A percentile compares a stretch with the other conserved stretches of the same genome.
Evolutionary conservation across 1,284 basidiomycete species (phyloP).

Genomic region (Laetiporus sulphureus): DNA sequence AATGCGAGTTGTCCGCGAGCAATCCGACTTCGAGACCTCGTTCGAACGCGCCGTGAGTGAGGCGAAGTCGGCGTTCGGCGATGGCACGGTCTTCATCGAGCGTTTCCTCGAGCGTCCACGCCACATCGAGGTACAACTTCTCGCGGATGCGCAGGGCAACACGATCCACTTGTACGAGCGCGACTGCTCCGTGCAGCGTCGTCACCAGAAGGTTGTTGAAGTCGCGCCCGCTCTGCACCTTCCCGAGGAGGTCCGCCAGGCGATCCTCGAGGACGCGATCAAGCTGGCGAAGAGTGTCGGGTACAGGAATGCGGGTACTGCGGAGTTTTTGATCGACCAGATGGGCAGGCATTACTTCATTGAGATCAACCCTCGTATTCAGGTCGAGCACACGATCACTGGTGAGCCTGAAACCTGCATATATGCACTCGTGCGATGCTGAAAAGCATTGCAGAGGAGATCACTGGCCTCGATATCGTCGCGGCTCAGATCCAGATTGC

Average conservation of each 20-base stretch:
- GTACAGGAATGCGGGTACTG: slow-evolving; percentile 96
- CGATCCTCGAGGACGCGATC: slow-evolving; percentile 88
- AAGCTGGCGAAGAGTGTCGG: slow-evolving; percentile 89
- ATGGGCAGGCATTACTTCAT: slow-evolving; percentile 97
- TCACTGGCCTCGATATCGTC: slow-evolving; percentile 98
- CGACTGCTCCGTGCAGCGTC: slow-evolving; percentile 96
- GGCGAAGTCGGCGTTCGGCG: slow-evolving; percentile 94
- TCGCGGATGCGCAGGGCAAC: slow-evolving; percentile 90
- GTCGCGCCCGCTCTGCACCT: slow-evolving; percentile 96
- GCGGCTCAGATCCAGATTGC: slow-evolving; percentile 99
- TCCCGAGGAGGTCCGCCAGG: slow-evolving; percentile 85
- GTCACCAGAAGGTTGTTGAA: slow-evolving; percentile 99
- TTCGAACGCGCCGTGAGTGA: slow-evolving; percentile 95
- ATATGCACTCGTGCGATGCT: slow-evolving; percentile 7
- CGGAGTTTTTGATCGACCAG: slow-evolving; percentile 95
- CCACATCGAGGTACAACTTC: slow-evolving; percentile 95
- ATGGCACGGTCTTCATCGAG: slow-evolving; percentile 98
- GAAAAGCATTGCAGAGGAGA: slow-evolving; percentile 68
- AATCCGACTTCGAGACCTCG: slow-evolving; percentile 83
- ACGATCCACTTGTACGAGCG: slow-evolving; percentile 97
- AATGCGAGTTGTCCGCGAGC: slow-evolving; percentile 96
- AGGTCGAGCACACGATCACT: slow-evolving; percentile 97
- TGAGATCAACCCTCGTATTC: slow-evolving; percentile 97
- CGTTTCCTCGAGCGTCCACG: slow-evolving; percentile 94
- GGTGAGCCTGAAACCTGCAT: slow-evolving; percentile 39